Evolutionary conservation across 1,284 basidiomycete genomes (phyloP).

Genomic region (Cryptococcus neoformans): DNA sequence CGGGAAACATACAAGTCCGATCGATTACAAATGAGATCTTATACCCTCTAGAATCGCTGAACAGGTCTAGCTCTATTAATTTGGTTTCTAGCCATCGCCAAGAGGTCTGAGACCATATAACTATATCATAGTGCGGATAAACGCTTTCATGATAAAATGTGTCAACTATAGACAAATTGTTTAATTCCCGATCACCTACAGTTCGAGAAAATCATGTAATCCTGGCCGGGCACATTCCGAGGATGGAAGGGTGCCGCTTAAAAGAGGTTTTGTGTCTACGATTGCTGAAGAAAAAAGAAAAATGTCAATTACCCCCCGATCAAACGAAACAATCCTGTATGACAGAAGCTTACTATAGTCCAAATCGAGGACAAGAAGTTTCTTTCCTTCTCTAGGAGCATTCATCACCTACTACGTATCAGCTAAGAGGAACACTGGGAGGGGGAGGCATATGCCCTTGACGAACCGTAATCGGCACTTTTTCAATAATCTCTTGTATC

Average conservation of each 20-base stretch:
- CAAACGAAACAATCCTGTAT: background rate
- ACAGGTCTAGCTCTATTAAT: conserved; percentile 79
- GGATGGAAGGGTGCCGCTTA: conserved; percentile 70
- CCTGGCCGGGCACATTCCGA: conserved; percentile 75
- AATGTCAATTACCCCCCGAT: background rate
- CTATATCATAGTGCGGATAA: conserved; percentile 80
- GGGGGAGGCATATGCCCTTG: background rate
- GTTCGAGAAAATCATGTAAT: conserved; percentile 72
- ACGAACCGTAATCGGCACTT: conserved; percentile 54
- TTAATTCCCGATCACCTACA: conserved; percentile 13
- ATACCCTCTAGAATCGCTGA: conserved; percentile 64
- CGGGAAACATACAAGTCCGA: conserved; percentile 83
- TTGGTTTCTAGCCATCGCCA: conserved; percentile 93
- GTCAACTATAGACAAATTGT: too few relatives aligned
- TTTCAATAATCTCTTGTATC: conserved; percentile 66
- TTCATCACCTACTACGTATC: conserved; percentile 59
- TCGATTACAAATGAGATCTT: conserved; percentile 66
- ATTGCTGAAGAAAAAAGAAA: conserved; percentile 56
- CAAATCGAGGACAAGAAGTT: conserved; percentile 77
- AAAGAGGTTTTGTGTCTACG: conserved; percentile 74
- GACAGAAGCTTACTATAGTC: conserved; percentile 66
- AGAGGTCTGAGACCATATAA: conserved; percentile 74
- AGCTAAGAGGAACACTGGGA: background rate
- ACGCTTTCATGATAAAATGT: conserved; percentile 44
- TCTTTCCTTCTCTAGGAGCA: conserved; percentile 70